These are phyloP conservation scores for Termitomyces sp. DNA, from an alignment of 768 basidiomycete genomes.

Conservation along the genomic window DNA sequence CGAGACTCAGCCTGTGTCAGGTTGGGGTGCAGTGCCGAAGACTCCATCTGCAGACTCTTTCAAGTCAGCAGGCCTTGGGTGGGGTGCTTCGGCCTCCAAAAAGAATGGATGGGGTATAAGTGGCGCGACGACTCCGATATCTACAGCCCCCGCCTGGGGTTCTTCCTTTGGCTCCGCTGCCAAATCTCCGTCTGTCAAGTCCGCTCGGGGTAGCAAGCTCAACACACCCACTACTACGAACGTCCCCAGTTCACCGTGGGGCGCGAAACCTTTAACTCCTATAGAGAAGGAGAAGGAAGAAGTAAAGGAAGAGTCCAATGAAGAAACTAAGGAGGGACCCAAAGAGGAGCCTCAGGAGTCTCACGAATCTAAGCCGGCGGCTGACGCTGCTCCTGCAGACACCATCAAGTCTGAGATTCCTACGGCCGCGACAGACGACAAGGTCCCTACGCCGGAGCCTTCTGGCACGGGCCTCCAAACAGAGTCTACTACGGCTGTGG, in stretches of 20 bases:
- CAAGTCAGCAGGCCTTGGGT: constrained; percentile 5
- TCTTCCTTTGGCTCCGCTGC: constrained; percentile 5
- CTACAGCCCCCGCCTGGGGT: constrained; percentile 7
- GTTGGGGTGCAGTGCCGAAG: constrained; percentile 9
- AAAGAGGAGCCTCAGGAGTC: constrained; percentile 2
- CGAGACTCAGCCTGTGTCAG: constrained; percentile 1
- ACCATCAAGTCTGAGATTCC: not conserved
- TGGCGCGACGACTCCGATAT: not conserved
- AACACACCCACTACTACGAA: constrained; percentile 8
- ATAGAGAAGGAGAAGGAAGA: not conserved
- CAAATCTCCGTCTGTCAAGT: constrained; percentile 3
- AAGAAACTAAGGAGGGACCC: not conserved
- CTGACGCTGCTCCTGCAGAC: not conserved
- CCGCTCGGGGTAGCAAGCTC: constrained; percentile 8
- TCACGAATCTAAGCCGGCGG: not conserved
- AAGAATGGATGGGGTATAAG: constrained; percentile 7
- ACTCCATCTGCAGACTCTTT: constrained; percentile 1
- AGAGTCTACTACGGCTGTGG: not conserved
- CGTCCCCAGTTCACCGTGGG: constrained; percentile 10
- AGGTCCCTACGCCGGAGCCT: not conserved
- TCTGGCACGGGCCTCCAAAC: not conserved
- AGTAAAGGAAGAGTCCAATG: not conserved
- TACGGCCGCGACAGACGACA: not conserved
- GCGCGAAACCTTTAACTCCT: constrained; percentile 5
- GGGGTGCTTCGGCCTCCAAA: constrained; percentile 8